Percentiles rank a stretch among this genome's conserved stretches.
These are phyloP conservation scores for Clitopilus passeckerianus DNA, from an alignment of 768 basidiomycete species.

Conservation along the genomic window DNA sequence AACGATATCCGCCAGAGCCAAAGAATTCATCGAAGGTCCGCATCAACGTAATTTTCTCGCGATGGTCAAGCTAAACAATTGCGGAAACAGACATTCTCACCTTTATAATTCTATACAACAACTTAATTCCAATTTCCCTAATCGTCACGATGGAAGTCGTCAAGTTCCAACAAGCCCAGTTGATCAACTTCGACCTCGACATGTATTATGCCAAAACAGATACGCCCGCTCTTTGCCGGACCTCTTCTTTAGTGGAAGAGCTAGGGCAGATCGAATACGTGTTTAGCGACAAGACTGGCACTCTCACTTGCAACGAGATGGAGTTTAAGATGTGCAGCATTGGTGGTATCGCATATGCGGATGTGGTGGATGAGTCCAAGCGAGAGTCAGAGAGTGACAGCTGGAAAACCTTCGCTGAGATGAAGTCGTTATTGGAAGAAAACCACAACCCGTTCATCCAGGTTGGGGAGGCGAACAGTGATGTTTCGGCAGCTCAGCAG, in stretches of 20 bases:
- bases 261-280: conserved; percentile 97
- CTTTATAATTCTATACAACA: conserved; percentile 98
- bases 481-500: conserved; percentile 31
- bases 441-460: conserved; percentile 59
- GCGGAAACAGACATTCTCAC: conserved; percentile 78
- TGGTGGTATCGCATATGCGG: conserved; percentile 86
- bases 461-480: conserved; percentile 24
- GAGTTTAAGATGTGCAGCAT: conserved; percentile 91
- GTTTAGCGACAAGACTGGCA: conserved; percentile 94
- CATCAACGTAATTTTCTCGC: neutral
- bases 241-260: conserved; percentile 96
- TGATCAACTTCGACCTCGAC: conserved; percentile 97
- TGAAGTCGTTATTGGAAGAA: conserved; percentile 51
- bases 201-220: conserved; percentile 97
- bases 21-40: conserved; percentile 80
- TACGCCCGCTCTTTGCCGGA: conserved; percentile 96
- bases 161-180: conserved; percentile 94
- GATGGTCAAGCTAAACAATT: neutral
- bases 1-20: conserved; percentile 62
- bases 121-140: conserved; percentile 97
- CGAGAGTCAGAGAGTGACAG: conserved; percentile 50
- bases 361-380: conserved; percentile 84
- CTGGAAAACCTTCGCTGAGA: conserved; percentile 79
- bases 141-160: conserved; percentile 99
- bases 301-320: conserved; percentile 97